Evolutionary conservation across 108 stramenopile species (phyloP), one percentile per base, ranked within the genome.

Genomic region (Stephanodiscus triporus): DNA sequence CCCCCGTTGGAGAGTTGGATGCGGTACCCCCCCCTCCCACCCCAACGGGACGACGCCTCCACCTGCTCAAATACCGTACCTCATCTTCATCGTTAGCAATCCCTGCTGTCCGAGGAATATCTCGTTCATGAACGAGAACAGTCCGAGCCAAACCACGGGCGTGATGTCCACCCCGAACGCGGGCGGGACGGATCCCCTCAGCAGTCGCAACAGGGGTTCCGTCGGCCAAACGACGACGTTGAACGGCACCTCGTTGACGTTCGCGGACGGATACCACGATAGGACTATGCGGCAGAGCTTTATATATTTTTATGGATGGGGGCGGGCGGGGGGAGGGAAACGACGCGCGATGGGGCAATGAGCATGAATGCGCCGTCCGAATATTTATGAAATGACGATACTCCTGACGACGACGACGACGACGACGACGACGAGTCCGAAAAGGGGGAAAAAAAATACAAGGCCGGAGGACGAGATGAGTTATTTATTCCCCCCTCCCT

Each of bases 111-210:
- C 96, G 72, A 97, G 67, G 59, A 97, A 73, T 53, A 97, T 97
- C 77, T 98, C 97, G 72, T 93, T 89, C 60, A 98, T 66, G 74
- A 98, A 97, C 9, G 93, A 93, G 58, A 94, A 94, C 48, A 98
- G 71, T 22, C 88, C 94, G 37, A 98, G 66, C 97, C 97, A 98
- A 6, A 97, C 91, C 17, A 98, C 93, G 17, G 97, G 97, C 53
- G 95, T 97, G 68, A 98, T 95, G 76, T 98, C 97, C n/a, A 98
- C 97, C 7, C 97, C 97, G 76, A 98, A 98, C 2, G 97, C 95
- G 1, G 95, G 92, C 50, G 95, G 95, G 47, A 93, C 82, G 22
- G 83, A 64, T 24, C 88, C 90, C 53, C 89, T 77, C 48, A 87
- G 73, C 17, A 85, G 45, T 72, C 86, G 73, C 65, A 96, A 78